phyloP scores from a whole-genome alignment of 345 rosid genomes.

The Pistacia vera region DNA sequence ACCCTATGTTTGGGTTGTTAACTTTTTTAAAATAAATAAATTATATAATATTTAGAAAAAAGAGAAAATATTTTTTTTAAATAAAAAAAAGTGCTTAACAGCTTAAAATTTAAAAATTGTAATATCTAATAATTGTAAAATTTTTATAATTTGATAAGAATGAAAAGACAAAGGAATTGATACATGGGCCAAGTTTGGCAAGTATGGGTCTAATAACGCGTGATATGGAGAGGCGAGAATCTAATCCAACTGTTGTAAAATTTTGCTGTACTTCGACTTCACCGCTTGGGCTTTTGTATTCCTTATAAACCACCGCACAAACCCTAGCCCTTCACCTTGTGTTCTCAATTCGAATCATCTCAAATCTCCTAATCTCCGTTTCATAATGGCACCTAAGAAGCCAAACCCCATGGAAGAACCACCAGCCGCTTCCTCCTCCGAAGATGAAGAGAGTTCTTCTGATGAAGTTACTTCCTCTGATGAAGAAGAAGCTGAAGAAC shows the following conservation, averaged over 20 bases:
- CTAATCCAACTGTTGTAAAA: conserved; percentile 1
- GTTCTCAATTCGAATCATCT: background rate
- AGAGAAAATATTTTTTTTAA: too few relatives aligned
- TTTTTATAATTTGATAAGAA: too few relatives aligned
- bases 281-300: background rate
- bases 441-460: conserved; percentile 26
- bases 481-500: conserved; percentile 10
- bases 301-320: background rate
- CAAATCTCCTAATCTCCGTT: background rate
- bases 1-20: too few relatives aligned
- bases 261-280: background rate
- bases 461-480: conserved; percentile 1
- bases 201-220: background rate
- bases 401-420: conserved; percentile 30
- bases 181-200: background rate
- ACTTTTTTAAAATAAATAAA: too few relatives aligned
- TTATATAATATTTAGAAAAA: too few relatives aligned
- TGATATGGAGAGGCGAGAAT: background rate
- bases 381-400: conserved; percentile 36
- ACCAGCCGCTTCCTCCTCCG: conserved; percentile 31
- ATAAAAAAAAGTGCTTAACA: too few relatives aligned
- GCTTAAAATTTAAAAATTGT: too few relatives aligned
- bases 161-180: conserved; percentile 29
- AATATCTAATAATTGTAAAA: too few relatives aligned
- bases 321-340: conserved; percentile 8